Base-by-base conservation (phyloP, 2,329 filamentous ascomycete genomes). In the Cercospora berteroae region DNA sequence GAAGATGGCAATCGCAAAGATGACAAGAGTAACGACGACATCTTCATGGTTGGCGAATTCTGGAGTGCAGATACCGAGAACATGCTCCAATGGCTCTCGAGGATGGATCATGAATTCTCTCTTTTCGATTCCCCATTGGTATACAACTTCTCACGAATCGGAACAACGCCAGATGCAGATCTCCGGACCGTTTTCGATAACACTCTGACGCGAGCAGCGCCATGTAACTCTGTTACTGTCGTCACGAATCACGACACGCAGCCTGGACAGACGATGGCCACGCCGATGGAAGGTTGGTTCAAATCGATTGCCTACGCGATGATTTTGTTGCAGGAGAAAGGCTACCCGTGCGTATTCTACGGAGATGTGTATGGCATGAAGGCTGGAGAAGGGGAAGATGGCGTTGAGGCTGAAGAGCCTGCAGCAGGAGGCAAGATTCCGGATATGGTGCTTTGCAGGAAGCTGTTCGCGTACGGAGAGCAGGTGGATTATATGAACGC, bases 251-350 rank as follows among this genome's bases (percentile, higher is more conserved):
- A 92, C 79, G 89, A 92, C 75, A 91, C 89, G 0, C 79, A 87
- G 77, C 81, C 85, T 29, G 86, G 87, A 29, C 88, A 90, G 76
- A 85, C 86, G 1, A 81, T 89, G 58, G 87, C 86, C 72, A 86
- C 87, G 0, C 84, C 85, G 1, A 85, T 92, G 25, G 84, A 87
- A 68, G 83, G 83, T 36, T 89, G 86, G 81, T 92, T 92, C 82
- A 91, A 91, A 76, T 86, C 89, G 0, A 82, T 92, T 16, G 90
- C 89, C 2, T 91, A 92, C 76, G 80, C 88, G 0, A 81, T 92
- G 23, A 91, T 92, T 66, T 84, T 92, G 2, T 86, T 92, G 27
- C 85, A 88, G 23, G 79, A 83, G 59, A 80, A 85, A 29, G 88
- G 88, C 18, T 85, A 88, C 44, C 89, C 89, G 0, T 90, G 87